phyloP scores from a whole-genome alignment of 768 basidiomycete genomes.

The Collybia nuda region DNA sequence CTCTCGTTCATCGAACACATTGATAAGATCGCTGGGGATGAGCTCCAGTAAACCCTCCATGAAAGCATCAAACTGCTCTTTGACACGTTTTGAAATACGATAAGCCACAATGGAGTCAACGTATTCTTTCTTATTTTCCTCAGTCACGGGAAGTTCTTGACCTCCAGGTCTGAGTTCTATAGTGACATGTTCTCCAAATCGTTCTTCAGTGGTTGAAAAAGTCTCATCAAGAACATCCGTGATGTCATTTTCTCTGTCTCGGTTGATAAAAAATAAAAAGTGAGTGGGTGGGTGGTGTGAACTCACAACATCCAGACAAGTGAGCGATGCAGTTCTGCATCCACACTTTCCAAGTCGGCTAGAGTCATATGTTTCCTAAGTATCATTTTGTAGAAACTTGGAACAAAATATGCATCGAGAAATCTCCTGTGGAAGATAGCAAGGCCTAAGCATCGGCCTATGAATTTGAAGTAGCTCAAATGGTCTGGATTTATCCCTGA shows the following conservation, averaged over 20 bases:
- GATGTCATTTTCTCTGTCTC: constrained; percentile 67
- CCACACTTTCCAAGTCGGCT: constrained; percentile 68
- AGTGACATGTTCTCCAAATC: constrained; percentile 70
- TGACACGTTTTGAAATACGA: constrained; percentile 78
- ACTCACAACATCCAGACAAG: constrained; percentile 76
- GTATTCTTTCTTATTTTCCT: constrained; percentile 77
- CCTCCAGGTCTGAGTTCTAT: constrained; percentile 68
- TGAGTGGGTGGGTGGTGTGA: not conserved
- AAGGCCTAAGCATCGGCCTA: constrained; percentile 70
- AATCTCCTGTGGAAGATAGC: constrained; percentile 79
- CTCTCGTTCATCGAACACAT: constrained; percentile 90
- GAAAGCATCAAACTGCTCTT: constrained; percentile 84
- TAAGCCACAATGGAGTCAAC: constrained; percentile 79
- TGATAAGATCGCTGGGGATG: constrained; percentile 79
- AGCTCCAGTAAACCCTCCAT: constrained; percentile 85
- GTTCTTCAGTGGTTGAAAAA: constrained; percentile 70
- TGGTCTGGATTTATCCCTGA: constrained; percentile 78
- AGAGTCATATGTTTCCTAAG: constrained; percentile 58
- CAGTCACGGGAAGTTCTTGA: constrained; percentile 60
- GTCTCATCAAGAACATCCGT: constrained; percentile 74
- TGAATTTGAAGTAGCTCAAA: constrained; percentile 80
- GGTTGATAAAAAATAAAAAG: not conserved
- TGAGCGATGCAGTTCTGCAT: constrained; percentile 67
- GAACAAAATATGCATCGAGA: constrained; percentile 78
- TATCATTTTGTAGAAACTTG: constrained; percentile 81